Percentiles rank a stretch among this genome's conserved stretches.
phyloP scores from a whole-genome alignment of 2,329 filamentous ascomycete species.

The Cladophialophora immunda region DNA sequence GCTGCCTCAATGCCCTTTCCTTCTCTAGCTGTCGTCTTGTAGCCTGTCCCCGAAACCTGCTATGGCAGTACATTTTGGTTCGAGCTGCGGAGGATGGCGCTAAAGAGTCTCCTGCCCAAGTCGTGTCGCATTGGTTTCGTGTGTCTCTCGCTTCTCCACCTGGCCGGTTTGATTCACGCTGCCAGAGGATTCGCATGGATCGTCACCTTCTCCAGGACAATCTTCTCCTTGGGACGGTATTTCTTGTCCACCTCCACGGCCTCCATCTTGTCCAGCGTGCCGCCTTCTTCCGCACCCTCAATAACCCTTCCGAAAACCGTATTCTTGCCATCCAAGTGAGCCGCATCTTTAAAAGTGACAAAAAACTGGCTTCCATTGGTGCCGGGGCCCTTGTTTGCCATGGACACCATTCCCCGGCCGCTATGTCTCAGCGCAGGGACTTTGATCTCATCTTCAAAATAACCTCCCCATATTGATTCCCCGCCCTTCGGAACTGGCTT shows the following conservation, averaged over 20 bases:
- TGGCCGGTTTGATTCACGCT: constrained; percentile 49
- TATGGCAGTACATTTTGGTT: background rate
- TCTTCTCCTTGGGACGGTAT: constrained; percentile 61
- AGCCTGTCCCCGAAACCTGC: background rate
- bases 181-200: constrained; percentile 73
- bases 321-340: constrained; percentile 72
- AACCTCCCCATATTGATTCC: constrained; percentile 63
- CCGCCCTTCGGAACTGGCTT: constrained; percentile 62
- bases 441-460: constrained; percentile 70
- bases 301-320: constrained; percentile 72
- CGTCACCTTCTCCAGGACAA: constrained; percentile 64
- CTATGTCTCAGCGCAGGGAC: constrained; percentile 66
- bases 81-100: background rate
- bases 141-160: background rate
- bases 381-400: constrained; percentile 65
- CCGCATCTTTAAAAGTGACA: constrained; percentile 67
- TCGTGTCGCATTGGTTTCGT: background rate
- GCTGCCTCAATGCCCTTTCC: background rate
- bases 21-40: background rate
- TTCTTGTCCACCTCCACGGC: constrained; percentile 69
- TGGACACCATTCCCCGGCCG: constrained; percentile 65
- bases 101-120: background rate
- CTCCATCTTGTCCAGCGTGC: constrained; percentile 67
- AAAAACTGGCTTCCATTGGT: constrained; percentile 72
- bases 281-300: constrained; percentile 54